Conservation (phyloP, 2,329 filamentous ascomycete genomes). For the Parastagonospora nodorum region DNA sequence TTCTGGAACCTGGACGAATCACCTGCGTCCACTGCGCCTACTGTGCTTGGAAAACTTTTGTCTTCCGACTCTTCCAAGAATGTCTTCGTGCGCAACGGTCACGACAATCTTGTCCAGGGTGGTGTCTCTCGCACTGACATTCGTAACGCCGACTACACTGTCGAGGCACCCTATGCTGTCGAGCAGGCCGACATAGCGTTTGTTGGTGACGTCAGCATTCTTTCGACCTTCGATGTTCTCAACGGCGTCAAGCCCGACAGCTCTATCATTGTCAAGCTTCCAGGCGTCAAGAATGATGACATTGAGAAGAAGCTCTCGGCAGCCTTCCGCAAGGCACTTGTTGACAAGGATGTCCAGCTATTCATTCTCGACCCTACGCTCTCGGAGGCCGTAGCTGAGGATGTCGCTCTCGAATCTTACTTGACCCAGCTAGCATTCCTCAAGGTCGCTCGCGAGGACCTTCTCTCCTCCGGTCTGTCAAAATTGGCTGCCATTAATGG, state of each 20-base stretch:
- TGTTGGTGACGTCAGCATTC: slow-evolving; percentile 77
- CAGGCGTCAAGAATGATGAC: slow-evolving; percentile 84
- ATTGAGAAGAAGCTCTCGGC: slow-evolving; percentile 83
- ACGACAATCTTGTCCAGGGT: slow-evolving; percentile 71
- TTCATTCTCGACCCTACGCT: slow-evolving; percentile 75
- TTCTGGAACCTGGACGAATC: slow-evolving; percentile 93
- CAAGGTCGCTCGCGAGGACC: slow-evolving; percentile 71
- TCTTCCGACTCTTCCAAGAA: slow-evolving; percentile 66
- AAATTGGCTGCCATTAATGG: slow-evolving; percentile 69
- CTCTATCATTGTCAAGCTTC: slow-evolving; percentile 75
- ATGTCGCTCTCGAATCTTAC: slow-evolving; percentile 65
- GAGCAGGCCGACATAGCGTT: slow-evolving; percentile 78
- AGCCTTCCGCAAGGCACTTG: slow-evolving; percentile 71
- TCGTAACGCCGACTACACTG: slow-evolving; percentile 77
- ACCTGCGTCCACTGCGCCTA: slow-evolving; percentile 66
- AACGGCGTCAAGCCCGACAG: slow-evolving; percentile 72
- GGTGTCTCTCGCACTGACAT: slow-evolving; percentile 85
- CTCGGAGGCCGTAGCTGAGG: slow-evolving; percentile 70
- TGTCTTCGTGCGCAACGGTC: slow-evolving; percentile 62
- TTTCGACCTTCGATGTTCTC: slow-evolving; percentile 77
- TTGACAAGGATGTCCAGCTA: slow-evolving; percentile 71
- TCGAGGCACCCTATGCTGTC: slow-evolving; percentile 84
- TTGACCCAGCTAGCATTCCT: slow-evolving; percentile 84
- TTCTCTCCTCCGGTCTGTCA: slow-evolving; percentile 65
- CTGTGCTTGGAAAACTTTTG: slow-evolving; percentile 63